These are phyloP conservation scores for Lenzites betulinus DNA, from an alignment of 768 basidiomycete species.

Conservation along the genomic window DNA sequence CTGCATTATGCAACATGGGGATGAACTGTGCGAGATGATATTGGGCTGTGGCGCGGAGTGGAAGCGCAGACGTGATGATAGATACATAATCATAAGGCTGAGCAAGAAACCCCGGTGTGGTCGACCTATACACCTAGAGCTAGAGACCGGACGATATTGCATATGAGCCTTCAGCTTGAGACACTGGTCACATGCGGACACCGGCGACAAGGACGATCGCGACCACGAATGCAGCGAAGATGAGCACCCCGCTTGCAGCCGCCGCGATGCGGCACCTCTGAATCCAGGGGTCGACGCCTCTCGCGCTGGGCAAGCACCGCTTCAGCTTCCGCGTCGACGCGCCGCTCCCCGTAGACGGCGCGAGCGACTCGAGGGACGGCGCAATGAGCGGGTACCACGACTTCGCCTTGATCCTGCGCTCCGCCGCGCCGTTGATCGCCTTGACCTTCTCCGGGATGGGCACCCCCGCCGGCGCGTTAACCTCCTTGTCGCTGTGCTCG, in stretches of 20 bases:
- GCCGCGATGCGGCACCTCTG: slow-evolving; percentile 57
- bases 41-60: too few species aligned
- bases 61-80: too few species aligned
- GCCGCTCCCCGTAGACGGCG: slow-evolving; percentile 19
- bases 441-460: slow-evolving; percentile 31
- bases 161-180: neutral
- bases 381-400: slow-evolving; percentile 55
- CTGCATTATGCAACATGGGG: too few species aligned
- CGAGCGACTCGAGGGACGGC: slow-evolving; percentile 43
- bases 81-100: too few species aligned
- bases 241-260: slow-evolving; percentile 58
- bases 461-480: neutral
- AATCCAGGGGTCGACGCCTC: slow-evolving; percentile 39
- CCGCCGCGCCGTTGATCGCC: slow-evolving; percentile 42
- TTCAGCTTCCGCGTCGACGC: slow-evolving; percentile 22
- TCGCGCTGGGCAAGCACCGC: slow-evolving; percentile 18
- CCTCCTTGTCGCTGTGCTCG: slow-evolving; percentile 42
- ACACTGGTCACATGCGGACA: slow-evolving; percentile 3
- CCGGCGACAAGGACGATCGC: slow-evolving; percentile 36
- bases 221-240: slow-evolving; percentile 50
- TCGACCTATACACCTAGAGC: too few species aligned
- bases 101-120: too few species aligned
- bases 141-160: too few species aligned
- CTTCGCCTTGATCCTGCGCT: slow-evolving; percentile 37
- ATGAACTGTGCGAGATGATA: too few species aligned